Evolutionary conservation across 2,329 filamentous ascomycete species (phyloP).

Genomic region (Chaetomiaceae sp.): DNA sequence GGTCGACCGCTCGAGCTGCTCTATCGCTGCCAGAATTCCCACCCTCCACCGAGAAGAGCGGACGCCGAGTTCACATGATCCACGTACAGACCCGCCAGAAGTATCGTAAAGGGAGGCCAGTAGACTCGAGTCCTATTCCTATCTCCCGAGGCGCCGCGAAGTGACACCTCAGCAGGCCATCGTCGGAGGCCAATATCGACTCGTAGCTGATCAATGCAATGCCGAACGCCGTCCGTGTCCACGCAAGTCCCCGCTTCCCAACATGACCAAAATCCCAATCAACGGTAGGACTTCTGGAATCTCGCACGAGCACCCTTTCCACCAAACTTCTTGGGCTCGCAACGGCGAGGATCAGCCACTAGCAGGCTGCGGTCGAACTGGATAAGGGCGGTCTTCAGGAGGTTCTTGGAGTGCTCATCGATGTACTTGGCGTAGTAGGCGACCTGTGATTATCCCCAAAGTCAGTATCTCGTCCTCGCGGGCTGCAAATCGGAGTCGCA

Average conservation of each 20-base stretch:
- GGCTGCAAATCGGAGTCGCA: slow-evolving; percentile 4
- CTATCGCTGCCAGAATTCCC: slow-evolving; percentile 15
- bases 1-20: slow-evolving; percentile 17
- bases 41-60: slow-evolving; percentile 8
- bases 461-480: slow-evolving; percentile 13
- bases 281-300: slow-evolving; percentile 99
- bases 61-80: slow-evolving; percentile 17
- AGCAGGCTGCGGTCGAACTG: slow-evolving; percentile 67
- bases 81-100: slow-evolving; percentile 13
- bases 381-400: slow-evolving; percentile 93
- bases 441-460: slow-evolving; percentile 15
- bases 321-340: slow-evolving; percentile 98
- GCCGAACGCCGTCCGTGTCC: slow-evolving; percentile 27
- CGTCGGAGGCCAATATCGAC: slow-evolving; percentile 23
- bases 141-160: slow-evolving; percentile 21
- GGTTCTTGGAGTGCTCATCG: slow-evolving; percentile 99
- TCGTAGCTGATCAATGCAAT: slow-evolving; percentile 27
- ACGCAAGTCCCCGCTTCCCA: slow-evolving; percentile 25
- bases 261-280: slow-evolving; percentile 39
- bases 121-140: slow-evolving; percentile 25
- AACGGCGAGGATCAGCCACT: slow-evolving; percentile 97
- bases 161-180: slow-evolving; percentile 22
- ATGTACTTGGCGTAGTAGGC: slow-evolving; percentile 99
- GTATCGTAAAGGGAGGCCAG: slow-evolving; percentile 18
- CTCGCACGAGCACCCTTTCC: slow-evolving; percentile 90